A percentile compares a stretch with the other conserved stretches of the same genome.
phyloP scores from a whole-genome alignment of 169 alveolate species.

The Theileria parva region DNA sequence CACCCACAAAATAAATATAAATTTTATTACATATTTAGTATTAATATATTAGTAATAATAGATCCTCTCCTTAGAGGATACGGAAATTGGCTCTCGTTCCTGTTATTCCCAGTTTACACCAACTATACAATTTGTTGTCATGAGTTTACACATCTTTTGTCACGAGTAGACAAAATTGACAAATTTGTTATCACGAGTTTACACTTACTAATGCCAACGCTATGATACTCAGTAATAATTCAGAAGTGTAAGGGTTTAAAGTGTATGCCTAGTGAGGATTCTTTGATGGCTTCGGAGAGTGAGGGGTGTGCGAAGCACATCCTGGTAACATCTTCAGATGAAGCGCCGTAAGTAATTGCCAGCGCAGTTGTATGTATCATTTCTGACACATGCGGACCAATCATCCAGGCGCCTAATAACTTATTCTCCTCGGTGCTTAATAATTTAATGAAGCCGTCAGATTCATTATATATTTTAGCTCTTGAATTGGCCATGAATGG shows the following conservation, averaged over 20 bases:
- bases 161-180: too few relatives aligned
- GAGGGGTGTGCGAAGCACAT: constrained; percentile 99
- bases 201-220: too few relatives aligned
- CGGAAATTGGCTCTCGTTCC: too few relatives aligned
- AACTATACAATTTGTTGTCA: too few relatives aligned
- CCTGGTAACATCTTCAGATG: constrained; percentile 93
- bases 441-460: constrained; percentile 92
- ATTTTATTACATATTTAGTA: too few relatives aligned
- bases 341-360: constrained; percentile 93
- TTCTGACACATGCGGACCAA: constrained; percentile 96
- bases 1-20: too few relatives aligned
- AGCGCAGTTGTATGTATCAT: constrained; percentile 91
- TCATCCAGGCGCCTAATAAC: constrained; percentile 96
- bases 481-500: constrained; percentile 96
- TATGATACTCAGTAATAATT: not conserved
- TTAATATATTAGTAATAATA: too few relatives aligned
- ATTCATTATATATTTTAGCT: constrained; percentile 91
- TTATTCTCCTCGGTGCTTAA: constrained; percentile 86
- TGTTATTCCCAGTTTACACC: too few relatives aligned
- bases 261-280: constrained; percentile 92
- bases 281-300: constrained; percentile 94
- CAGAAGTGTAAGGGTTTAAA: constrained; percentile 90
- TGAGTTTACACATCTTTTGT: too few relatives aligned
- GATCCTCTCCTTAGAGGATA: too few relatives aligned
- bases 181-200: too few relatives aligned